These are phyloP conservation scores for Myriosclerotinia duriaeana DNA, from an alignment of 2,329 filamentous ascomycete species.

Conservation along the genomic window DNA sequence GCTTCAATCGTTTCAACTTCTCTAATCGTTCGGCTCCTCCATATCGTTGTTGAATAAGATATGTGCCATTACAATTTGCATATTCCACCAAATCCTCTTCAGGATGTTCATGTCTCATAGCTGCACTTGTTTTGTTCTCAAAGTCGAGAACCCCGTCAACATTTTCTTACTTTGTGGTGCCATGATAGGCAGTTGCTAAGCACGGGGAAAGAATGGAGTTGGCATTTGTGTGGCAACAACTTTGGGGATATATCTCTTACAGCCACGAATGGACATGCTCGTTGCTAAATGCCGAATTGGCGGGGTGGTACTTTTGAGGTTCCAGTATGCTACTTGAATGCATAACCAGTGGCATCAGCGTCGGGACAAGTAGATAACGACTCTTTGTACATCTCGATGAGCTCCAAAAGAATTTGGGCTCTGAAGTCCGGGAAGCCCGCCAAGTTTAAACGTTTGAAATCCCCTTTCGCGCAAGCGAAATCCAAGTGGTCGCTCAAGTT, in stretches of 20 bases:
- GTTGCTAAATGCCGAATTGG: conserved; percentile 3
- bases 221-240: not conserved
- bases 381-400: not conserved
- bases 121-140: conserved; percentile 5
- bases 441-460: not conserved
- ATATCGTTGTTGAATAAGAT: not conserved
- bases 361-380: conserved; percentile 2
- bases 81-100: not conserved
- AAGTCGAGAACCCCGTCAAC: not conserved
- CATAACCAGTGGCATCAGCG: not conserved
- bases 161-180: not conserved
- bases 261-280: conserved; percentile 4
- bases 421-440: not conserved
- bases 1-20: not conserved
- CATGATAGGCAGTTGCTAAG: not conserved
- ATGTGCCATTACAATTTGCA: not conserved
- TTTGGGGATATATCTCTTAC: not conserved
- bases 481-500: conserved; percentile 7
- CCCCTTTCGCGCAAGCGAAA: not conserved
- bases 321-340: conserved; percentile 13
- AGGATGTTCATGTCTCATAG: not conserved
- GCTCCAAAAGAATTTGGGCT: not conserved
- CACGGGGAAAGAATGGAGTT: not conserved
- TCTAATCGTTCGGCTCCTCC: not conserved
- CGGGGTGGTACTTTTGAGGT: not conserved